Base-by-base conservation (phyloP, 140 eudicot genomes). In the Cichorium intybus region DNA sequence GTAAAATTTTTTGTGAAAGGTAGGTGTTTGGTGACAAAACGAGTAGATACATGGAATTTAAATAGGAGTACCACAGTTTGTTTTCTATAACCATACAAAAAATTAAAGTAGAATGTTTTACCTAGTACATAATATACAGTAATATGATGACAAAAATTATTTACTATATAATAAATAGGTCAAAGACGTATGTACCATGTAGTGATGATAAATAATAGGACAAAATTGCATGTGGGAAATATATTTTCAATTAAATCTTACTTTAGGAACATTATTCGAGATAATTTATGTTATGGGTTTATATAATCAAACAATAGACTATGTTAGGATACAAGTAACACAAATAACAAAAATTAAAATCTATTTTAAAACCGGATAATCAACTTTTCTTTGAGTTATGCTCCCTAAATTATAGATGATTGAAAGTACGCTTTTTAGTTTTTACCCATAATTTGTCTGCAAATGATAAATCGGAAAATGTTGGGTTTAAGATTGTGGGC, bases 21-120 rank as follows among this genome's bases (percentile, higher is more conserved):
- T 61, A 31, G 22, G 49, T 60, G 45, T 50, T 60, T 35, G 48
- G 54, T 59, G 28, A 45, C 7, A 58, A 48, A 15, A 45, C 2
- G 16, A 31, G 28, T 18, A 41, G 62, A 70, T 58, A 26, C 60
- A 31, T 21, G 35, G 34, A 45, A 69, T 45, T 37, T 41, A 55
- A 10, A 56, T 24, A 45, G 18, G 28, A 10, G 39, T 62, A 12
- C 37, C 37, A 7, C 31, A 27, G 5, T 27, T 27, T 27, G 31
- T 2, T 27, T 31, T 35, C 9, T 2, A 35, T 35, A 35, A 35
- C 10, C 2, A 35, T 39, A 39, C 17, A 6, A 39, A 39, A 35
- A 39, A 0, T 5, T 39, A 2, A 11, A 2, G 3, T 11, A 14
- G 0, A 39, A 39, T 17, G 12, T 39, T 11, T 39, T 39, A 39